A percentile compares a stretch with the other conserved stretches of the same genome.
Conservation (phyloP, 169 alveolate genomes). For the Plasmodium ovale region DNA sequence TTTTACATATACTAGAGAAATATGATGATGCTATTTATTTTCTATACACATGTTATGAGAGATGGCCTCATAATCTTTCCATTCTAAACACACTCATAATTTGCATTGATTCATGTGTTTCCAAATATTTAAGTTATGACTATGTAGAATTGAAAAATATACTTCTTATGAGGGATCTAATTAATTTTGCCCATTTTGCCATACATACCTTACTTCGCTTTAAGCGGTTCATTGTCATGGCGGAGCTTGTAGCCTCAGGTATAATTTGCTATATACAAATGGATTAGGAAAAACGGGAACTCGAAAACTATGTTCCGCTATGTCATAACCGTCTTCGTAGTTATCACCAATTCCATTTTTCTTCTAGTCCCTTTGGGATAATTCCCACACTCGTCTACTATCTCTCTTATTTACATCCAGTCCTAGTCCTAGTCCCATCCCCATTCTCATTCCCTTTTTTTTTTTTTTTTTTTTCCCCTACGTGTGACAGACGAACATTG, state of each 20-base stretch:
- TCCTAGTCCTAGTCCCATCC: too few species aligned
- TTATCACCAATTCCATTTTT: background rate
- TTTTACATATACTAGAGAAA: conserved; percentile 40
- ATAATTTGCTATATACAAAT: too few species aligned
- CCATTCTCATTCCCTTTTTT: conserved; percentile 2
- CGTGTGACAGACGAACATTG: conserved; percentile 19
- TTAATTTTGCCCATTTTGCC: conserved; percentile 24
- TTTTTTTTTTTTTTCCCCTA: background rate
- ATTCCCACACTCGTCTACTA: too few species aligned
- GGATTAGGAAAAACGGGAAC: too few species aligned
- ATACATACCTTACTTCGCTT: conserved; percentile 30
- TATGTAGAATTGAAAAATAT: conserved; percentile 59
- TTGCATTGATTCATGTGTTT: conserved; percentile 68
- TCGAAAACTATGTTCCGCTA: background rate
- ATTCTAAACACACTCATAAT: conserved; percentile 52
- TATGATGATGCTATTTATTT: conserved; percentile 62
- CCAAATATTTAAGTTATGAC: conserved; percentile 59
- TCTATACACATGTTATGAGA: conserved; percentile 19
- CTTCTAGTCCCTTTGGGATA: background rate
- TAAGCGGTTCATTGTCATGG: conserved; percentile 21
- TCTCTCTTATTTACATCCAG: too few species aligned
- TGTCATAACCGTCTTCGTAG: background rate
- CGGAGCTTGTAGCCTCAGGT: conserved; percentile 54
- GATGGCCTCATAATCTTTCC: conserved; percentile 54
- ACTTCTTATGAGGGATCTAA: conserved; percentile 36